phyloP scores from a whole-genome alignment of 1,284 basidiomycete species.

The Ustilago shanxiensis region DNA sequence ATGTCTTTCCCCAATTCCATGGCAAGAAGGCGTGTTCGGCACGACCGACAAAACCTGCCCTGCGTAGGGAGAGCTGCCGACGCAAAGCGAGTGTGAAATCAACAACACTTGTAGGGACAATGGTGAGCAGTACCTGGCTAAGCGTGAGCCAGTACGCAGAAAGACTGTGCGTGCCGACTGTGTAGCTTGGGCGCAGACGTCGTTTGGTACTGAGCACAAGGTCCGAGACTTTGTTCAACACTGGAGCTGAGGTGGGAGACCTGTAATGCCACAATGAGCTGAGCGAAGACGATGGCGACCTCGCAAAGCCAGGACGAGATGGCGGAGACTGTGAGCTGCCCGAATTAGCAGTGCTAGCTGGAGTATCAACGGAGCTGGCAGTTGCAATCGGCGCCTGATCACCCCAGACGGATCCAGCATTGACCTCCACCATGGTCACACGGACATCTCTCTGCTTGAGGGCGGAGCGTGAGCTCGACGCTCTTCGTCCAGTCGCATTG shows the following conservation, averaged over 20 bases:
- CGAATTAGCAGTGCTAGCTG: constrained; percentile 9
- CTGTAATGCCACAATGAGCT: constrained; percentile 49
- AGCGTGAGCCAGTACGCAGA: constrained; percentile 47
- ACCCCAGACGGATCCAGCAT: constrained; percentile 44
- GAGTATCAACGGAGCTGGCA: constrained; percentile 7
- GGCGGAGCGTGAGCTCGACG: constrained; percentile 21
- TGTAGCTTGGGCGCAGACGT: constrained; percentile 45
- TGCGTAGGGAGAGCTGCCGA: constrained; percentile 44
- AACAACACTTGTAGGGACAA: constrained; percentile 45
- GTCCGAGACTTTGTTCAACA: constrained; percentile 46
- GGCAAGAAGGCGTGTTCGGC: constrained; percentile 53
- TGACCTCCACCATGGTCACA: constrained; percentile 50
- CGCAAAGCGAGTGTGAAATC: constrained; percentile 42
- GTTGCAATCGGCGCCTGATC: constrained; percentile 3
- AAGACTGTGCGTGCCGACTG: constrained; percentile 38
- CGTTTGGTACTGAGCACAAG: constrained; percentile 52
- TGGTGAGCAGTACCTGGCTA: constrained; percentile 43
- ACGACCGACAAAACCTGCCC: constrained; percentile 42
- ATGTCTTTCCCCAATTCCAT: constrained; percentile 33
- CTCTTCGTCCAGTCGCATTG: constrained; percentile 13
- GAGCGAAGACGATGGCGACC: constrained; percentile 50
- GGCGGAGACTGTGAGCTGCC: constrained; percentile 26
- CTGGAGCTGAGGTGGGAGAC: constrained; percentile 49
- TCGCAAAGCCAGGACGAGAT: constrained; percentile 32
- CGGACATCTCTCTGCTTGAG: constrained; percentile 52